Evolutionary conservation across 2,329 filamentous ascomycete genomes (phyloP).

Genomic region (Penicillium hesseltinei): DNA sequence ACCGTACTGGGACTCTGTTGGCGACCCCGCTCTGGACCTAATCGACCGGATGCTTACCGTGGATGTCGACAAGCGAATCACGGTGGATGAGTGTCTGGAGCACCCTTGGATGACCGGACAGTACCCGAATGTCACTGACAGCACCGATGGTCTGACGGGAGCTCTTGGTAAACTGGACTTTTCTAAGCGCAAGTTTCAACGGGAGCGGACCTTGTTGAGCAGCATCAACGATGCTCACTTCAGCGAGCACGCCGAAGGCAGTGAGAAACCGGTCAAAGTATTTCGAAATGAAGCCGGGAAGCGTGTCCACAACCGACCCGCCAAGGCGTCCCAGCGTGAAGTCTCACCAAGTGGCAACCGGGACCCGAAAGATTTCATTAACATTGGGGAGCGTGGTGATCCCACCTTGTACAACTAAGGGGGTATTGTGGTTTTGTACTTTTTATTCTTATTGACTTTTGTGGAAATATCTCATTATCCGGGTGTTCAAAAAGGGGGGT

Average conservation of each 20-base stretch:
- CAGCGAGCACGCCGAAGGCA: conserved; percentile 55
- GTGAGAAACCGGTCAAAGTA: conserved; percentile 66
- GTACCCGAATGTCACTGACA: conserved; percentile 67
- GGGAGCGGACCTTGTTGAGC: conserved; percentile 83
- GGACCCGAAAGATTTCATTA: conserved; percentile 72
- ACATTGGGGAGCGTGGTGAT: conserved; percentile 83
- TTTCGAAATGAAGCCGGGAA: conserved; percentile 66
- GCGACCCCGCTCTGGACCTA: conserved; percentile 83
- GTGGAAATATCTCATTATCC: neutral
- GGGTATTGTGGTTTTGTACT: neutral
- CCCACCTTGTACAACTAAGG: conserved; percentile 65
- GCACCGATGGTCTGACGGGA: conserved; percentile 88
- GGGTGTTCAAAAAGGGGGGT: neutral
- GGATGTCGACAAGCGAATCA: conserved; percentile 77
- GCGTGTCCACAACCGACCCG: conserved; percentile 44
- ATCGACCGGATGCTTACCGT: conserved; percentile 95
- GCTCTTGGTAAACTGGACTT: conserved; percentile 81
- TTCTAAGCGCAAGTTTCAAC: conserved; percentile 71
- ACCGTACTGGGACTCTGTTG: conserved; percentile 89
- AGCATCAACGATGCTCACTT: conserved; percentile 73
- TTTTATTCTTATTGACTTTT: conserved; percentile 2
- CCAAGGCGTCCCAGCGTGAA: conserved; percentile 49
- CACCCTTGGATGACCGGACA: conserved; percentile 82
- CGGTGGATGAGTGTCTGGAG: conserved; percentile 82
- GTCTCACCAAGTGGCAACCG: conserved; percentile 65